A percentile compares a stretch with the other conserved stretches of the same genome.
These are phyloP conservation scores for Rhizopogon roseolus DNA, from an alignment of 768 basidiomycete genomes.

Conservation along the genomic window DNA sequence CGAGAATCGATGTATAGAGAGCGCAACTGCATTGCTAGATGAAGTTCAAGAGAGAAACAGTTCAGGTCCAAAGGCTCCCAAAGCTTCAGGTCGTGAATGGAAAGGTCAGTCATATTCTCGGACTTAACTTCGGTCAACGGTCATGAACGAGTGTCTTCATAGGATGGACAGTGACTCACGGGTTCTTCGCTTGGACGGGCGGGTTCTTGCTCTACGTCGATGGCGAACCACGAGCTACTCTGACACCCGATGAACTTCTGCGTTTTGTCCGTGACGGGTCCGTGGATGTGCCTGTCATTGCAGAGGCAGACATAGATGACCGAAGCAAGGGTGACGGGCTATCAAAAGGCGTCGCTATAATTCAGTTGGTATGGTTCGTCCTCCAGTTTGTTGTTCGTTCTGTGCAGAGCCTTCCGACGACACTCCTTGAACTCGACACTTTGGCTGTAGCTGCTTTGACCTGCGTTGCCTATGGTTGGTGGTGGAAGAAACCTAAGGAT, in stretches of 20 bases:
- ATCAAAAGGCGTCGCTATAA: slow-evolving; percentile 28
- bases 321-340: slow-evolving; percentile 29
- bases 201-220: slow-evolving; percentile 12
- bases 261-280: not conserved
- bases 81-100: too few relatives aligned
- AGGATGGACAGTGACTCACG: slow-evolving; percentile 10
- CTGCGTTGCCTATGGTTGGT: slow-evolving; percentile 24
- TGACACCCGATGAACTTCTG: not conserved
- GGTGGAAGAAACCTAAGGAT: slow-evolving; percentile 38
- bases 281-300: slow-evolving; percentile 1
- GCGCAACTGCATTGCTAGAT: too few relatives aligned
- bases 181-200: slow-evolving; percentile 15
- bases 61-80: too few relatives aligned
- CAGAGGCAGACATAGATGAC: slow-evolving; percentile 13
- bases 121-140: too few relatives aligned
- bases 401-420: slow-evolving; percentile 21
- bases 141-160: too few relatives aligned
- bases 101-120: too few relatives aligned
- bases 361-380: slow-evolving; percentile 33
- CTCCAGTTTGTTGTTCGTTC: slow-evolving; percentile 23
- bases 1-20: too few relatives aligned
- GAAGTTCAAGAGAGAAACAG: too few relatives aligned
- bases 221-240: not conserved
- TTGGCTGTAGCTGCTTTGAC: slow-evolving; percentile 29
- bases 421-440: slow-evolving; percentile 32